Evolutionary conservation across 2,329 filamentous ascomycete species (phyloP), one percentile per base, ranked within the genome.

Genomic region (Phialocephala sp.): DNA sequence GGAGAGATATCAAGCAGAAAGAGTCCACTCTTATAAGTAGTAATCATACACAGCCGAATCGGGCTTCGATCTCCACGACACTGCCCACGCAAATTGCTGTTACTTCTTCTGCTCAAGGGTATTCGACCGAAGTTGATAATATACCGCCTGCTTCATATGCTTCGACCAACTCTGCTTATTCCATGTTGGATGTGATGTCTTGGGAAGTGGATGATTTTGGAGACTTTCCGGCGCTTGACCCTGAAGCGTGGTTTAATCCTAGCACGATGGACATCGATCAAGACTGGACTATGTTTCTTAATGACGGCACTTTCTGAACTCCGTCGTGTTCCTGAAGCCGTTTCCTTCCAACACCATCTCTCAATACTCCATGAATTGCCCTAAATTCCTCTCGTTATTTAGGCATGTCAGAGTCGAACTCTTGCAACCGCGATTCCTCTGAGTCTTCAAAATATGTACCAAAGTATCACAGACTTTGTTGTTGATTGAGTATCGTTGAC

Each of bases 201-300:
- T 50, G 45, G 36, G 56, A 43, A 43, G 35, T 59, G 6, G 45
- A 59, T 39, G 36, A 41, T 11, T 59, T 43, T 18, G 37, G 36
- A 4, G 22, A 24, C 24, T 27, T 43, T 18, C 18, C 36, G 15
- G 27, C 9, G 9, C 18, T 41, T 11, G 56, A 59, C 24, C 36
- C 37, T 15, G 12, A n/a, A 9, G 6, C n/a, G 6, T 59, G 36
- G 36, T 11, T 59, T 6, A 43, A 59, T 43, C 2, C 14, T 24
- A n/a, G 36, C 18, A 41, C 27, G 2, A 27, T 37, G 15, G 56
- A 59, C 20, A 59, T 59, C 24, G 56, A 59, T 59, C 56, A 59
- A 59, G 56, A 59, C 18, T 59, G 56, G 56, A 24, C 14, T 11
- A 59, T 59, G 56, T 43, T 61, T 37, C 36, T 54, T 8, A 50